Conservation (phyloP, 2,329 filamentous ascomycete genomes). For the Coleophoma eucalyptorum region DNA sequence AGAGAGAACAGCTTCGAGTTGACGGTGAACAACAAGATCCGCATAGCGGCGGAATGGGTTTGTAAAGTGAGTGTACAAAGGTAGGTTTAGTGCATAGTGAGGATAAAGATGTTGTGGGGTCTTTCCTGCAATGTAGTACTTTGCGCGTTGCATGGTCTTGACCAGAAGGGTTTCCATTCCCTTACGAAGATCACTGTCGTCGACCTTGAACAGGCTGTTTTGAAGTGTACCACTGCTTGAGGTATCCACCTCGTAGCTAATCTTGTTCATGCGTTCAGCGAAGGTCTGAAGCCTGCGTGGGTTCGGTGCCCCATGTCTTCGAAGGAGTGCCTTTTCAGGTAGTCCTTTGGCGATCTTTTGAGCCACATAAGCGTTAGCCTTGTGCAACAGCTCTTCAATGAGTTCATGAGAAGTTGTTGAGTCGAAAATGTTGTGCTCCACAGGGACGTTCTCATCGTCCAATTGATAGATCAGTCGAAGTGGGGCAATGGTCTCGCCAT, state of each 20-base stretch:
- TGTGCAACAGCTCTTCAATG: slow-evolving; percentile 92
- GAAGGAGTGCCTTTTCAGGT: slow-evolving; percentile 88
- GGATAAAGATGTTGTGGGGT: slow-evolving; percentile 72
- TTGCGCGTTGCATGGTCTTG: slow-evolving; percentile 94
- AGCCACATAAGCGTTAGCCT: slow-evolving; percentile 85
- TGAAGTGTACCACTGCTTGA: slow-evolving; percentile 88
- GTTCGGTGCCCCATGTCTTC: slow-evolving; percentile 82
- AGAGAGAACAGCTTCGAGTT: slow-evolving; percentile 83
- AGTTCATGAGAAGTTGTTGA: slow-evolving; percentile 86
- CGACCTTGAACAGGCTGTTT: slow-evolving; percentile 90
- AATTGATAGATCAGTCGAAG: slow-evolving; percentile 89
- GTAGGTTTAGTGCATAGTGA: slow-evolving; percentile 90
- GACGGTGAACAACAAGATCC: slow-evolving; percentile 92
- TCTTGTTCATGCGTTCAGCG: slow-evolving; percentile 85
- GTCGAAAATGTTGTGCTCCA: slow-evolving; percentile 94
- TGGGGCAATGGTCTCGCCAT: slow-evolving; percentile 74
- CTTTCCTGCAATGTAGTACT: slow-evolving; percentile 87
- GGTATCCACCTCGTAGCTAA: slow-evolving; percentile 86
- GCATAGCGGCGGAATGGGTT: slow-evolving; percentile 92
- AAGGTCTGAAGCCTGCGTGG: slow-evolving; percentile 85
- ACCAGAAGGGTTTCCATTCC: slow-evolving; percentile 95
- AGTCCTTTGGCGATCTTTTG: slow-evolving; percentile 75
- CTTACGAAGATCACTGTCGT: slow-evolving; percentile 86
- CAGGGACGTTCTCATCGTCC: slow-evolving; percentile 96
- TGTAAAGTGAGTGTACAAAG: slow-evolving; percentile 96